Conservation (phyloP, 106 monocot genomes). For the Dactylorhiza incarnata region DNA sequence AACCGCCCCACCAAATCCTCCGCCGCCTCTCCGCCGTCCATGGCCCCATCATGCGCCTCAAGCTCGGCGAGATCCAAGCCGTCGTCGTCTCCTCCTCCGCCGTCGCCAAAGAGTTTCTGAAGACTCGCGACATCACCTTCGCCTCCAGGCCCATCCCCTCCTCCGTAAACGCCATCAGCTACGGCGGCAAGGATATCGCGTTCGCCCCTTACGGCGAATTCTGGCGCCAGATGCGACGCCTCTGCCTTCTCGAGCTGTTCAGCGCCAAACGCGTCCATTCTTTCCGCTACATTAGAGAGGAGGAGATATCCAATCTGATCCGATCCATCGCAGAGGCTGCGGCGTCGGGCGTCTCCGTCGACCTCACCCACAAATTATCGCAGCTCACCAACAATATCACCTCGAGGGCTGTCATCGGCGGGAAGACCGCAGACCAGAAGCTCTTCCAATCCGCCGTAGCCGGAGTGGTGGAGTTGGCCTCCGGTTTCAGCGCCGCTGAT, state of each 20-base stretch:
- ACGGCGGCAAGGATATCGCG: neutral
- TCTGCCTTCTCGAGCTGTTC: conserved; percentile 7
- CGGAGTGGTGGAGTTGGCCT: neutral
- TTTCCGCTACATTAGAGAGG: conserved; percentile 3
- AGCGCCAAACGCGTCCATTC: neutral
- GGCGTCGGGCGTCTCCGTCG: neutral
- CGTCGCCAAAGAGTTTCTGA: neutral
- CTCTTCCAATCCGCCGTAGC: neutral
- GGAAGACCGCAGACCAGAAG: neutral
- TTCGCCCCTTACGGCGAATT: conserved; percentile 4
- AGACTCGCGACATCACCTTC: conserved; percentile 12
- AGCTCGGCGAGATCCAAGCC: neutral
- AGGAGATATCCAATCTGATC: neutral
- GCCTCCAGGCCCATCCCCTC: neutral
- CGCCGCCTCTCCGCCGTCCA: neutral
- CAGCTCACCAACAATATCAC: neutral
- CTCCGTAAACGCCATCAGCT: neutral
- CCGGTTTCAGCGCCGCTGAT: neutral
- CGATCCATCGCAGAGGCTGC: neutral
- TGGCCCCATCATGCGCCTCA: conserved; percentile 7
- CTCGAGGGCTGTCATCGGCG: neutral
- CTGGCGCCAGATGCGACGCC: conserved; percentile 3
- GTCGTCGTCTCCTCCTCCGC: conserved; percentile 4
- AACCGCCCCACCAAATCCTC: neutral
- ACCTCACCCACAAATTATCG: neutral